These are phyloP conservation scores for Naganishia cerealis DNA, from an alignment of 1,284 basidiomycete species.

Conservation along the genomic window DNA sequence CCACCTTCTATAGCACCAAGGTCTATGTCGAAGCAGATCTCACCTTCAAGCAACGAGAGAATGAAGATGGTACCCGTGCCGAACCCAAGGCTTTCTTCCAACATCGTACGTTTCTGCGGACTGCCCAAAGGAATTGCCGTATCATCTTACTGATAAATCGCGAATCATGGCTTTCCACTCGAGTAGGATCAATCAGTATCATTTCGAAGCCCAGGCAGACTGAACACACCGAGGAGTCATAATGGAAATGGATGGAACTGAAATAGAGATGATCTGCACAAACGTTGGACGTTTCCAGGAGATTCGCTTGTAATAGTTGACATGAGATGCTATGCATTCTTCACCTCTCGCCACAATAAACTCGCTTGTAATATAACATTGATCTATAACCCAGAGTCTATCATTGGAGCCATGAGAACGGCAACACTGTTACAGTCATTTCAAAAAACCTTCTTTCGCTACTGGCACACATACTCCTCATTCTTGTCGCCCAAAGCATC, in stretches of 20 bases:
- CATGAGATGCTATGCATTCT: constrained; percentile 1
- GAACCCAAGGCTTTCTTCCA: constrained; percentile 22
- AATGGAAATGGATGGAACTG: background rate
- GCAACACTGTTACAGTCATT: too few relatives aligned
- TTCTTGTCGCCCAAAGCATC: background rate
- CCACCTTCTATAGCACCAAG: constrained; percentile 2
- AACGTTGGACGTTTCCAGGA: background rate
- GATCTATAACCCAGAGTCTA: too few relatives aligned
- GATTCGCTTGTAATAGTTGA: constrained; percentile 1
- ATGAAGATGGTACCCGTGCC: constrained; percentile 15
- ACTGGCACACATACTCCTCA: background rate
- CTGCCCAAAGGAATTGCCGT: background rate
- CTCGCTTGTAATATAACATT: background rate
- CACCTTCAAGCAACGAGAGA: constrained; percentile 7
- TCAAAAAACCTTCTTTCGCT: too few relatives aligned
- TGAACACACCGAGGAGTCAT: constrained; percentile 21
- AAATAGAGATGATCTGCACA: background rate
- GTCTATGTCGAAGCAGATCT: constrained; percentile 27
- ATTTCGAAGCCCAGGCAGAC: constrained; percentile 15
- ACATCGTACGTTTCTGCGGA: constrained; percentile 8
- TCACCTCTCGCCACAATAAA: background rate
- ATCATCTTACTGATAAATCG: background rate
- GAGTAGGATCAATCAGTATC: constrained; percentile 23
- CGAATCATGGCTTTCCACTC: background rate
- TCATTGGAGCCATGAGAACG: too few relatives aligned